These are phyloP conservation scores for Bacidia gigantensis DNA, from an alignment of 495 filamentous ascomycete species.

Conservation along the genomic window DNA sequence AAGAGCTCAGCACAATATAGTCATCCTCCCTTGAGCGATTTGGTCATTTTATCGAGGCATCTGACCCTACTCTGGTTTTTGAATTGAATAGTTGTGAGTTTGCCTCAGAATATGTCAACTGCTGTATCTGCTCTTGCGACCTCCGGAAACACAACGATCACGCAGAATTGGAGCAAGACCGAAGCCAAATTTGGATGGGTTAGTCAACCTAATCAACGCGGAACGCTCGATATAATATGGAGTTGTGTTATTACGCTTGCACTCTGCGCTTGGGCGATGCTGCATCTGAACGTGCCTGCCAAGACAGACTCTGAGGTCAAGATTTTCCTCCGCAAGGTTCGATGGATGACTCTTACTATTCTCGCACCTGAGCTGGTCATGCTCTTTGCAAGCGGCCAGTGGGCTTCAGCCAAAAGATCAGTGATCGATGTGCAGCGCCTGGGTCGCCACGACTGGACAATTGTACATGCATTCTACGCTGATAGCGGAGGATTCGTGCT, in stretches of 20 bases:
- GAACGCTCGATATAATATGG: constrained; percentile 25
- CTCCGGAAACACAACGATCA: not conserved
- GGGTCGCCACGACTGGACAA: constrained; percentile 22
- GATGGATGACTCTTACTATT: constrained; percentile 21
- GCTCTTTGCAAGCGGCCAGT: constrained; percentile 15
- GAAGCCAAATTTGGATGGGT: constrained; percentile 18
- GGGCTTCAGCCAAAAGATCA: constrained; percentile 15
- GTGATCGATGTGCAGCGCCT: constrained; percentile 10
- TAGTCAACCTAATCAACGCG: constrained; percentile 15
- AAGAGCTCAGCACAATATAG: too few species aligned
- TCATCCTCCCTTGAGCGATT: too few species aligned
- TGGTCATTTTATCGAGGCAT: too few species aligned
- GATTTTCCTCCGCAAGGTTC: constrained; percentile 12
- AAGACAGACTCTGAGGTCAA: constrained; percentile 7
- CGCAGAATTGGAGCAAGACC: too few species aligned
- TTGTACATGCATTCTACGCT: constrained; percentile 26
- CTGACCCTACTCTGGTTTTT: too few species aligned
- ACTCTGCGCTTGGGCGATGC: constrained; percentile 19
- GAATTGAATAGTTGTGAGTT: too few species aligned
- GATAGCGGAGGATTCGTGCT: constrained; percentile 28
- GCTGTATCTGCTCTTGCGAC: not conserved
- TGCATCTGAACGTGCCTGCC: constrained; percentile 25
- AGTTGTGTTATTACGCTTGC: constrained; percentile 20
- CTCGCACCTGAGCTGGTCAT: constrained; percentile 23
- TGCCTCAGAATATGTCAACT: too few species aligned